Evolutionary conservation across 495 filamentous ascomycete genomes (phyloP), one percentile per base, ranked within the genome.

Genomic region (Evansstolkia leycettana): DNA sequence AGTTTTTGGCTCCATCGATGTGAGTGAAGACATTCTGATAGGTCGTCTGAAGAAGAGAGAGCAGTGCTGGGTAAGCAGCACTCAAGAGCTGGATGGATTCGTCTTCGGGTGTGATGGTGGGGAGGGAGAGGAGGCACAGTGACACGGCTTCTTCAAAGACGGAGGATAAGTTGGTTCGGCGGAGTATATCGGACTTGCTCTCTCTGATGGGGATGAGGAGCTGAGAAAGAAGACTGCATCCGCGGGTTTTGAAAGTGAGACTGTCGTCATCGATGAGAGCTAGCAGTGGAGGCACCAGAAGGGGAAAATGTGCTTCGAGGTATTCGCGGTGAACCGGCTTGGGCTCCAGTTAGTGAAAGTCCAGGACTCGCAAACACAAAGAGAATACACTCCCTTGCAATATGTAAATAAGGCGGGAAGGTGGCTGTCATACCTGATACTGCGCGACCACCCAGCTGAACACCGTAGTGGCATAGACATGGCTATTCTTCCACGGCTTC

Each of bases 251-350:
- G 46, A 76, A 60, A 0, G 53, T 28, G 1, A 70, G 56, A 29
- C 67, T 58, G 10, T 64, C 50, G 49, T 88, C 81, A 52, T 96
- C 90, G 34, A 84, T 65, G 1, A 96, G 63, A 3, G 79, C 73
- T 2, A 98, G 69, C 0, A 94, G 62, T 1, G 84, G 81, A 1
- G 90, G 90, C n/a, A 89, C 68, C 28, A 83, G 71, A n/a, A 92
- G 70, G 0, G 73, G 76, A 76, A 87, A 94, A 38, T 82, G 65
- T 4, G 43, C 38, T 43, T 72, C 64, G 3, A 72, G 50, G n/a
- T 51, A 38, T 6, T 25, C 25, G 58, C 47, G 8, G 46, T 37
- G 5, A 51, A 13, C 60, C 62, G 28, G 23, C 37, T 27, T 17
- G 12, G 11, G 7, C 20, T 28, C 50, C 33, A 49, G 41, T 36